phyloP scores from a whole-genome alignment of 2,329 filamentous ascomycete genomes.

The Didymella lethalis region DNA sequence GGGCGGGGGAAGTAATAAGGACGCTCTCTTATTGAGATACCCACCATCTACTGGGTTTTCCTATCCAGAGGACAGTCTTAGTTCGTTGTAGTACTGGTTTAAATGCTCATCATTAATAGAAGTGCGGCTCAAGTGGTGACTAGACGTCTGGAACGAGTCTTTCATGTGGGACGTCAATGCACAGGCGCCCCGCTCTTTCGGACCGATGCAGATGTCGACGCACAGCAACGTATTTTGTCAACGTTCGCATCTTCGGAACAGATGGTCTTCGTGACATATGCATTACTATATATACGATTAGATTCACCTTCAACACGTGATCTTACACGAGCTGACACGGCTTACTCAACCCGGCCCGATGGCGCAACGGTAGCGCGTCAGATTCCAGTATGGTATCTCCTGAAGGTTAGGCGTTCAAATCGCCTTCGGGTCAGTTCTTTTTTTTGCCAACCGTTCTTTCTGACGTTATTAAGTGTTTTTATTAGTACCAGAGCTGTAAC shows the following conservation, averaged over 20 bases:
- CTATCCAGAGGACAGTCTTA: neutral
- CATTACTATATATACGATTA: neutral
- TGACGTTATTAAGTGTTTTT: too few relatives aligned
- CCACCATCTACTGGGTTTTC: constrained; percentile 18
- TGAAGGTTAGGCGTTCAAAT: constrained; percentile 6
- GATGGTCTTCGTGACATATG: too few relatives aligned
- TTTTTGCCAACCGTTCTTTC: neutral
- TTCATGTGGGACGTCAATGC: too few relatives aligned
- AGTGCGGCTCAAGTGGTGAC: too few relatives aligned
- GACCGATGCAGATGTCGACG: too few relatives aligned
- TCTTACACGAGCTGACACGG: neutral
- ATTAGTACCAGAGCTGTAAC: too few relatives aligned
- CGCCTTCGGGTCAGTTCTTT: constrained; percentile 4
- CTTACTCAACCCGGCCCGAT: constrained; percentile 1
- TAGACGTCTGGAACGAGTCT: too few relatives aligned
- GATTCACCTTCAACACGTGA: neutral
- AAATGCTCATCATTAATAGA: neutral
- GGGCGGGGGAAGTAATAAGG: constrained; percentile 16
- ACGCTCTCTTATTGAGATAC: constrained; percentile 30
- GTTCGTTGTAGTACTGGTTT: neutral
- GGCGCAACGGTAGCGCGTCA: constrained; percentile 5
- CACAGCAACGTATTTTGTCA: too few relatives aligned
- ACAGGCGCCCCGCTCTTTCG: too few relatives aligned
- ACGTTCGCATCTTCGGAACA: too few relatives aligned
- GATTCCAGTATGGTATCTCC: constrained; percentile 5